Evolutionary conservation across 257 asterid species (phyloP).

Genomic region (Paulownia fortunei): DNA sequence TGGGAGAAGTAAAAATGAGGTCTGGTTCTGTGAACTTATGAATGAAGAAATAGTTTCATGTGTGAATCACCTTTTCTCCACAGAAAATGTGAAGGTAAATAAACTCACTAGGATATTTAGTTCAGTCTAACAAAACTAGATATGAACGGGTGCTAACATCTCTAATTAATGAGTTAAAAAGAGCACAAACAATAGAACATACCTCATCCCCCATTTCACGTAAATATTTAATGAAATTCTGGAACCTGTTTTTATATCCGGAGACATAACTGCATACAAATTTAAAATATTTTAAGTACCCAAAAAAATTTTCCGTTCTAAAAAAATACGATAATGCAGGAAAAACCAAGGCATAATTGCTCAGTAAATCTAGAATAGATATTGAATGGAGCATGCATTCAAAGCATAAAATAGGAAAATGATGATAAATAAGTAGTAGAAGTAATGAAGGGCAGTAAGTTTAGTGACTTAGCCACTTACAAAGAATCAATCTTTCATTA

Average conservation of each 20-base stretch:
- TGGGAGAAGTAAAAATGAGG: background rate
- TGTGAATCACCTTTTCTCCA: background rate
- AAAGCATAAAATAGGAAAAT: background rate
- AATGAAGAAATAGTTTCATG: too few species aligned
- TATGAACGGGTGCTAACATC: background rate
- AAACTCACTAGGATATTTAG: background rate
- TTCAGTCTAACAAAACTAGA: background rate
- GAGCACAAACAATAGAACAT: conserved; percentile 27
- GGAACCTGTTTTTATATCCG: conserved; percentile 96
- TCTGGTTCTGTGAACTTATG: background rate
- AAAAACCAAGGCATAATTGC: background rate
- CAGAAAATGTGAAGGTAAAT: background rate
- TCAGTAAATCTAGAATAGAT: background rate
- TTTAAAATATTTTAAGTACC: background rate
- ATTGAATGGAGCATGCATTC: background rate
- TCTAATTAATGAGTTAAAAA: conserved; percentile 1
- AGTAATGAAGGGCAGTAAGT: background rate
- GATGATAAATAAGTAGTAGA: background rate
- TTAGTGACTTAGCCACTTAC: background rate
- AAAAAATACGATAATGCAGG: conserved; percentile 15
- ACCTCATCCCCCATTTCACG: conserved; percentile 99
- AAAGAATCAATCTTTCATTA: background rate
- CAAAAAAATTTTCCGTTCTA: conserved; percentile 2
- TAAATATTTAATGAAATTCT: conserved; percentile 90
- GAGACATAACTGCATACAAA: conserved; percentile 82